phyloP scores from a whole-genome alignment of 225 moss, liverwort and hornwort genomes.

The Ulota crispa region DNA sequence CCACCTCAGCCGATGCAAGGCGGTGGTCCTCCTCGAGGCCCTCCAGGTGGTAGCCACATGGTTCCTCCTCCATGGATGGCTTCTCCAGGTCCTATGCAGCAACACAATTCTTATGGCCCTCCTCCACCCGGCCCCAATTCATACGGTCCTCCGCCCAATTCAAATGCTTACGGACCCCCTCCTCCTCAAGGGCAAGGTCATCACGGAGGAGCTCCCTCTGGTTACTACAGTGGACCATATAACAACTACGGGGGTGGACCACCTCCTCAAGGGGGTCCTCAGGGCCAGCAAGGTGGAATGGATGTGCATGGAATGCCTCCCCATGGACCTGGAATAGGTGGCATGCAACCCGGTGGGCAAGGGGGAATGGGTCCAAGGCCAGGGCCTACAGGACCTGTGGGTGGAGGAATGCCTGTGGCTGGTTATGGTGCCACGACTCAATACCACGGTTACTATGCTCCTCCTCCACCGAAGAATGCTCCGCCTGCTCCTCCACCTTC shows the following conservation, averaged over 20 bases:
- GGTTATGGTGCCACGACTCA: slow-evolving; percentile 71
- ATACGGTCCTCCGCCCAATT: slow-evolving; percentile 57
- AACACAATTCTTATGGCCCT: slow-evolving; percentile 85
- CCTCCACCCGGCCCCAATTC: slow-evolving; percentile 64
- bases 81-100: slow-evolving; percentile 73
- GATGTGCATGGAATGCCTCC: slow-evolving; percentile 68
- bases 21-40: slow-evolving; percentile 75
- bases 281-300: slow-evolving; percentile 63
- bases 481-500: slow-evolving; percentile 82
- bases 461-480: slow-evolving; percentile 78
- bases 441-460: slow-evolving; percentile 87
- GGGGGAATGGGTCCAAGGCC: slow-evolving; percentile 71
- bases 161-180: slow-evolving; percentile 62
- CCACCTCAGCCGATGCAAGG: slow-evolving; percentile 70
- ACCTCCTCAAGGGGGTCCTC: slow-evolving; percentile 72
- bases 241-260: slow-evolving; percentile 67
- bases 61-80: slow-evolving; percentile 83
- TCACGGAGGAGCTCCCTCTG: slow-evolving; percentile 69
- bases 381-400: slow-evolving; percentile 61
- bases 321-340: slow-evolving; percentile 77
- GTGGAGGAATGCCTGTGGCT: slow-evolving; percentile 60
- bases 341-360: slow-evolving; percentile 54
- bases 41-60: slow-evolving; percentile 79
- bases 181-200: slow-evolving; percentile 71
- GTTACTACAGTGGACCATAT: slow-evolving; percentile 82